A percentile compares a stretch with the other conserved stretches of the same genome.
phyloP scores from a whole-genome alignment of 148 eudicot genomes.

The Talinum fruticosum region DNA sequence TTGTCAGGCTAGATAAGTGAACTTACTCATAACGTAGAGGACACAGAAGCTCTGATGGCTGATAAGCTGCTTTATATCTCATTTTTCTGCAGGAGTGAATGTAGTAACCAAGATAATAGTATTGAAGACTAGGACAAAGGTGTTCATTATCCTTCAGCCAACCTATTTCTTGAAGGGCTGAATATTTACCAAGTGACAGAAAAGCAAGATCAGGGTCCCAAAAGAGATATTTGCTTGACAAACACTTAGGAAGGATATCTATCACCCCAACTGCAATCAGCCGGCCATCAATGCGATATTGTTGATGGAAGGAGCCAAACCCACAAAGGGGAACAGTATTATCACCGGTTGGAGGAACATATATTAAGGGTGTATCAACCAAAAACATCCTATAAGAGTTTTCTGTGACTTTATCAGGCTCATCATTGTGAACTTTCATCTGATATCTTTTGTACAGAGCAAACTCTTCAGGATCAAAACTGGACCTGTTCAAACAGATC shows the following conservation, averaged over 20 bases:
- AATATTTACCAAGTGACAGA: conserved; percentile 81
- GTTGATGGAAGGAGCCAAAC: conserved; percentile 97
- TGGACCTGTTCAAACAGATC: conserved; percentile 61
- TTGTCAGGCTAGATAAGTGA: conserved; percentile 9
- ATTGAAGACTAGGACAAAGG: conserved; percentile 76
- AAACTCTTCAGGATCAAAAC: conserved; percentile 86
- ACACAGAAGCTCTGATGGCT: conserved; percentile 93
- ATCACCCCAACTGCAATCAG: conserved; percentile 95
- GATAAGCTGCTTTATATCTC: conserved; percentile 96
- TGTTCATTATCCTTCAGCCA: conserved; percentile 76
- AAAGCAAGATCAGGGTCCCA: conserved; percentile 95
- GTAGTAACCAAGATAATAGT: conserved; percentile 96
- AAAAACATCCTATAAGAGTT: conserved; percentile 77
- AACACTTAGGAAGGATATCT: conserved; percentile 91
- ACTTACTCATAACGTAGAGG: conserved; percentile 94
- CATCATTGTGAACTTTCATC: conserved; percentile 75
- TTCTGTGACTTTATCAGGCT: conserved; percentile 56
- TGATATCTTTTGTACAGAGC: conserved; percentile 82
- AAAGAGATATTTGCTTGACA: conserved; percentile 91
- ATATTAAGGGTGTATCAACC: conserved; percentile 76
- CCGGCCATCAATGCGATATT: conserved; percentile 75
- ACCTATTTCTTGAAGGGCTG: conserved; percentile 77
- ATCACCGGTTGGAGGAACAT: conserved; percentile 57
- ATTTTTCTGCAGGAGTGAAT: conserved; percentile 93
- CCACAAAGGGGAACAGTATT: conserved; percentile 81